These are phyloP conservation scores for Betula pendula DNA, from an alignment of 306 rosid genomes.

Conservation along the genomic window DNA sequence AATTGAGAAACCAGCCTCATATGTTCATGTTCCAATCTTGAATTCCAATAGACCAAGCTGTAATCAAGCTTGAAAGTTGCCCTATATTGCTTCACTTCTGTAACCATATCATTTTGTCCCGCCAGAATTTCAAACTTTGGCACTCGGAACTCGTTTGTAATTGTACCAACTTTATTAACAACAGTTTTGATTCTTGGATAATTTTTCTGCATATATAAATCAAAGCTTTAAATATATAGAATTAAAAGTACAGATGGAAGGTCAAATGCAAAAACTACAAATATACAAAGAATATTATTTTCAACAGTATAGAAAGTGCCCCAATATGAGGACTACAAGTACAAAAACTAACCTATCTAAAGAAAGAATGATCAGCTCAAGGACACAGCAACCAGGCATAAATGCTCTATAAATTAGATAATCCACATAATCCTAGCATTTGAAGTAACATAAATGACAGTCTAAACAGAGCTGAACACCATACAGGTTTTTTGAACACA, in stretches of 20 bases:
- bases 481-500: neutral
- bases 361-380: neutral
- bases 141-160: constrained; percentile 86
- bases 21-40: constrained; percentile 97
- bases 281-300: constrained; percentile 8
- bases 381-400: neutral
- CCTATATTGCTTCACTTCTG: constrained; percentile 96
- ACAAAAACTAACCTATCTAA: neutral
- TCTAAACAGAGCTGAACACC: neutral
- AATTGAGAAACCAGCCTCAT: constrained; percentile 79
- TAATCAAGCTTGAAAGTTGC: constrained; percentile 90
- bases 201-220: constrained; percentile 65
- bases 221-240: neutral
- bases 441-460: neutral
- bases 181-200: constrained; percentile 88
- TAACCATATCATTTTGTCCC: constrained; percentile 71
- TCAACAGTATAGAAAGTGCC: neutral
- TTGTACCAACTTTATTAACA: constrained; percentile 90
- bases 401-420: neutral
- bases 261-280: constrained; percentile 1
- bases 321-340: neutral
- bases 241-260: neutral
- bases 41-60: constrained; percentile 93
- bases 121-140: constrained; percentile 87
- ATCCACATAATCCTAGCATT: neutral